Percentiles rank a stretch among this genome's conserved stretches.
These are phyloP conservation scores for Cystofilobasidium macerans DNA, from an alignment of 768 basidiomycete genomes.

Conservation along the genomic window DNA sequence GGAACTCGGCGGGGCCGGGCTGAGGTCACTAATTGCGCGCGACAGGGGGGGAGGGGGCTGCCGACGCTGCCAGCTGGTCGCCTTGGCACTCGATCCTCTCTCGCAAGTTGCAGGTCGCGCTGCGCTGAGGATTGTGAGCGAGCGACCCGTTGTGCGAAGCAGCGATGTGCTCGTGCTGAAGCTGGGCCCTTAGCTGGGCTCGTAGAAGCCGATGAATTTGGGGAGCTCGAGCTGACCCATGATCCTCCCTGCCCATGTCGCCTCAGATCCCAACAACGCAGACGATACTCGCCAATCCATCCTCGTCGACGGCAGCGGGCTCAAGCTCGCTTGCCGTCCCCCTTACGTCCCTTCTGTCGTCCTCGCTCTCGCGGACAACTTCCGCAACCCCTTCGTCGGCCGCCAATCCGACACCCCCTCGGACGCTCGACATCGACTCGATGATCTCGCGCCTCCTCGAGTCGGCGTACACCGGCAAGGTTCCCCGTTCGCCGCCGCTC, in stretches of 20 bases:
- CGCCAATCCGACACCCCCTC: slow-evolving; percentile 44
- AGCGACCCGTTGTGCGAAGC: no score
- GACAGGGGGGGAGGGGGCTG: no score
- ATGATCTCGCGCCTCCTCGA: slow-evolving; percentile 95
- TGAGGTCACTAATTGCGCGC: no score
- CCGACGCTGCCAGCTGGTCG: no score
- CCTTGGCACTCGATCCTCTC: no score
- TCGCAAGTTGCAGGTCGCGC: no score
- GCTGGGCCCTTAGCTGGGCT: no score
- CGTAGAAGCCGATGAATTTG: no score
- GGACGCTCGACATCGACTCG: slow-evolving; percentile 82
- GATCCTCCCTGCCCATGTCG: not conserved
- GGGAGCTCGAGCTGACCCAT: not conserved
- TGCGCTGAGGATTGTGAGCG: no score
- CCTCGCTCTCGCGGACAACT: slow-evolving; percentile 17
- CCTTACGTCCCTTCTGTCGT: slow-evolving; percentile 17
- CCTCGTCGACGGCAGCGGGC: not conserved
- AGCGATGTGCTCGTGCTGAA: no score
- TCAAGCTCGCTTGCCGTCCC: slow-evolving; percentile 45
- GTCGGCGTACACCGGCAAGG: slow-evolving; percentile 95
- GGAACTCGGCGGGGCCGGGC: not conserved
- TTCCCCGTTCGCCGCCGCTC: slow-evolving; percentile 76
- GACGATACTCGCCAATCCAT: slow-evolving; percentile 62
- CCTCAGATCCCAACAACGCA: slow-evolving; percentile 55
- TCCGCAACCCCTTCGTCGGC: slow-evolving; percentile 42